Percentiles rank a stretch among this genome's conserved stretches.
These are phyloP conservation scores for Solanum chmielewskii DNA, from an alignment of 257 asterid species.

Conservation along the genomic window DNA sequence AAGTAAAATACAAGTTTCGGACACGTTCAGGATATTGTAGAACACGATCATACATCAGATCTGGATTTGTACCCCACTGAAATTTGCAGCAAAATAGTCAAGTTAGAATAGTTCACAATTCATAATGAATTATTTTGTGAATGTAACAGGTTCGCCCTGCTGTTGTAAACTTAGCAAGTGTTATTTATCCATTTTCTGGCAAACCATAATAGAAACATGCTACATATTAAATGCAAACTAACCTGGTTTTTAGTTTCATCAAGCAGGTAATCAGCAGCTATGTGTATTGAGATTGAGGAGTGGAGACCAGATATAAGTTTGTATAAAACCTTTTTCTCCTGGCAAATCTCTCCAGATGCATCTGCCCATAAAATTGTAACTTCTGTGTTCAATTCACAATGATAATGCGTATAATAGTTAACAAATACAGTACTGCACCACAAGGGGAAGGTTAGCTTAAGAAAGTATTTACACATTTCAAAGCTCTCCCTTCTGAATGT, in stretches of 20 bases:
- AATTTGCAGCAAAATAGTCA: constrained; percentile 15
- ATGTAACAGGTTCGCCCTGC: neutral
- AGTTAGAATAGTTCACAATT: neutral
- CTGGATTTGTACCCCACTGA: constrained; percentile 89
- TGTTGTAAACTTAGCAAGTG: neutral
- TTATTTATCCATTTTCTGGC: neutral
- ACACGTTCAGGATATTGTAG: constrained; percentile 84
- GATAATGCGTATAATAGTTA: neutral
- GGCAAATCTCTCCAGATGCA: constrained; percentile 75
- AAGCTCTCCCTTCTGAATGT: neutral
- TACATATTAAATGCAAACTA: neutral
- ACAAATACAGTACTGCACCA: neutral
- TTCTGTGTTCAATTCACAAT: neutral
- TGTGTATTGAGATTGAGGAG: constrained; percentile 83
- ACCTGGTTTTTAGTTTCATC: constrained; percentile 76
- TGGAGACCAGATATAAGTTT: constrained; percentile 92
- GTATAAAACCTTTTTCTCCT: constrained; percentile 73
- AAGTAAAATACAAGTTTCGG: constrained; percentile 78
- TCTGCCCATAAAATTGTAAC: constrained; percentile 31
- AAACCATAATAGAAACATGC: neutral
- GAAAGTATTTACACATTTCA: neutral
- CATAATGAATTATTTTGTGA: neutral
- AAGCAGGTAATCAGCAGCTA: constrained; percentile 75
- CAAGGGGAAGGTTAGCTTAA: neutral
- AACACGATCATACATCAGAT: constrained; percentile 76